Evolutionary conservation across 2,329 filamentous ascomycete species (phyloP), one percentile per base, ranked within the genome.

Genomic region (Phyllosticta citribraziliensis): DNA sequence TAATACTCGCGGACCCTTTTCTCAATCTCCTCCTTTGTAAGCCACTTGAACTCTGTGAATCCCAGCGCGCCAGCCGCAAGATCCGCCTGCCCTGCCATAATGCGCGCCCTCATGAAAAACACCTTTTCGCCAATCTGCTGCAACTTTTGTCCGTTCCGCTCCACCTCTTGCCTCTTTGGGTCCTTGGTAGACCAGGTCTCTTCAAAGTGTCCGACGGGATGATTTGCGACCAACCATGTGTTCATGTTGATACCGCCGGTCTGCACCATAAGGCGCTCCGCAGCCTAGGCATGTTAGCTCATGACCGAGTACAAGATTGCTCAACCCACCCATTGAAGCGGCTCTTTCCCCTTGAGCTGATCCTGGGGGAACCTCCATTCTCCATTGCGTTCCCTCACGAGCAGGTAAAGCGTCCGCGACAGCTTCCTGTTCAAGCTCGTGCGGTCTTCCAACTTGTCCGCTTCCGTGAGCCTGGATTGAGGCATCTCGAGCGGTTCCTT

Each of bases 41-140:
- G 76, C 94, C 94, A 99, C 77, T 89, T 86, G 78, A 94, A 99
- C 73, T 97, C 91, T 59, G 81, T 80, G 59, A 94, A 79, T 5
- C 87, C 88, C 61, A 88, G 82, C 64, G 79, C 78, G 76, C 94
- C 96, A 63, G 79, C 80, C 64, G 79, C 78, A 58, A 97, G 75
- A 73, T 96, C 84, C 30, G 88, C 91, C 77, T 97, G 94, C n/a
- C 94, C 94, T 35, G 92, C 91, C 88, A 97, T 90, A 74, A 99
- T 97, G 65, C 94, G 85, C 57, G 86, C 89, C 81, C 97, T 97
- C 80, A 97, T 84, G 82, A 96, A 97, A 76, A 99, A 99, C 2
- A 86, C 87, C 82, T 96, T 97, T 70, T 88, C 83, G 59, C 89
- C 91, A 61, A 81, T 76, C 60, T 81, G 75, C 66, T 79, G 70